Base-by-base conservation (phyloP, 495 filamentous ascomycete genomes). In the Tuber brumale region DNA sequence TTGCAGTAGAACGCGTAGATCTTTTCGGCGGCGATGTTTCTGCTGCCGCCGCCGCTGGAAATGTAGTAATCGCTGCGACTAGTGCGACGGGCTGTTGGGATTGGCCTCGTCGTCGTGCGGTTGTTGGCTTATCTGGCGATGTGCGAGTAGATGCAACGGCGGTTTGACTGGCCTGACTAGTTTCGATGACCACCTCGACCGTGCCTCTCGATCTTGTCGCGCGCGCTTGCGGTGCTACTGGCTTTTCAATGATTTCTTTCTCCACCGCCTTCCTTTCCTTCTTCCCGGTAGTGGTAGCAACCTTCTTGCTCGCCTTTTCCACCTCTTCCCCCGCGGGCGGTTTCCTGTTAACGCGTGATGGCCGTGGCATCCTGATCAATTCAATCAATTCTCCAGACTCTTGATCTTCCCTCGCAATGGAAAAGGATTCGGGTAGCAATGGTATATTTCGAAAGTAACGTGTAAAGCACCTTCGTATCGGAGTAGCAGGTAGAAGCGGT, bases 1-100 rank as follows among this genome's bases (percentile, higher is more conserved):
- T 31, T 14, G 69, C 57, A 12, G 61, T 76, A 23, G 70, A 73
- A 80, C 78, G 78, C 77, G 78, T 80, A 46, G 77, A 73, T n/a
- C 78, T 46, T 23, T 79, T 79, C 27, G 70, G 46, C 66, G 70
- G 74, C 43, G 43, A 45, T 35, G 45, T 39, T 39, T 39, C 39
- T 37, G 48, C 51, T 57, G 46, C 70, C 21, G 35, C 21, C 5
- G 72, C 69, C 9, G 69, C 18, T 57, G 48, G 23, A 27, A 57
- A 27, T 23, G 48, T 27, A 14, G 48, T 61, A n/a, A 61, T 1
- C n/a, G 73, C 79, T 43, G 72, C 66, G 31, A 35, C 21, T 10
- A 45, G 57, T 1, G 42, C 39, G 35, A 37, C 77, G 77, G 16
- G 77, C 73, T 9, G 77, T 79, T 72, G 76, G 35, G n/a, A 37